These are phyloP conservation scores for Pilasporangium apinafurcum DNA, from an alignment of 352 stramenopile species.

Conservation along the genomic window DNA sequence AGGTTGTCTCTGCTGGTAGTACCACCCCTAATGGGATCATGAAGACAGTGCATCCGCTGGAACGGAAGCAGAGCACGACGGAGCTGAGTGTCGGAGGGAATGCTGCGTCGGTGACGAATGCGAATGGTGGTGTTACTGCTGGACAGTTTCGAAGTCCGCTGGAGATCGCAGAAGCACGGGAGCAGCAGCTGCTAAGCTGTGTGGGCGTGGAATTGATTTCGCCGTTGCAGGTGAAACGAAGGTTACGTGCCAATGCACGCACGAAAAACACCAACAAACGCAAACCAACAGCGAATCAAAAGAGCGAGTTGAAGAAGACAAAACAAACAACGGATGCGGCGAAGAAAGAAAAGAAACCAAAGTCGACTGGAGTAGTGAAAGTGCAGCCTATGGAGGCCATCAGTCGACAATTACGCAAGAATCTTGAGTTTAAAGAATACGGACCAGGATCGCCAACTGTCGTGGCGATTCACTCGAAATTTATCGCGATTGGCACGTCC, in stretches of 20 bases:
- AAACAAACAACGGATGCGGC: constrained; percentile 7
- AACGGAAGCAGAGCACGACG: constrained; percentile 32
- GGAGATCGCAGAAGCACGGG: constrained; percentile 71
- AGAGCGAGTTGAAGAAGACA: constrained; percentile 33
- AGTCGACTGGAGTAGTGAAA: constrained; percentile 78
- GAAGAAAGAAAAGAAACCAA: constrained; percentile 22
- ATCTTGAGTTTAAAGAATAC: constrained; percentile 89
- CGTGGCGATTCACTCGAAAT: constrained; percentile 94
- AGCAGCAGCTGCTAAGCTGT: constrained; percentile 78
- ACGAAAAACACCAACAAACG: constrained; percentile 42
- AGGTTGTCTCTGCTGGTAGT: constrained; percentile 18
- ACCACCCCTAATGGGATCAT: constrained; percentile 2
- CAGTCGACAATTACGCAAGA: constrained; percentile 87
- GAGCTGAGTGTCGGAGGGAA: constrained; percentile 20
- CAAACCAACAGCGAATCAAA: constrained; percentile 30
- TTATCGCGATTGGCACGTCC: constrained; percentile 95
- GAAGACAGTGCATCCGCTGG: constrained; percentile 15
- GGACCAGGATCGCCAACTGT: constrained; percentile 88
- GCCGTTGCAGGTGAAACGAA: constrained; percentile 75
- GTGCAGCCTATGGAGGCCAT: constrained; percentile 88
- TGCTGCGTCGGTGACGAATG: constrained; percentile 5
- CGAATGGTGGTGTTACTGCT: constrained; percentile 3
- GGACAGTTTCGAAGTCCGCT: constrained; percentile 53
- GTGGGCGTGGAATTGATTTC: constrained; percentile 80
- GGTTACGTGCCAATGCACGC: constrained; percentile 51